A percentile compares a stretch with the other conserved stretches of the same genome.
These are phyloP conservation scores for Crucihimalaya himalaica DNA, from an alignment of 345 rosid genomes.

Conservation along the genomic window DNA sequence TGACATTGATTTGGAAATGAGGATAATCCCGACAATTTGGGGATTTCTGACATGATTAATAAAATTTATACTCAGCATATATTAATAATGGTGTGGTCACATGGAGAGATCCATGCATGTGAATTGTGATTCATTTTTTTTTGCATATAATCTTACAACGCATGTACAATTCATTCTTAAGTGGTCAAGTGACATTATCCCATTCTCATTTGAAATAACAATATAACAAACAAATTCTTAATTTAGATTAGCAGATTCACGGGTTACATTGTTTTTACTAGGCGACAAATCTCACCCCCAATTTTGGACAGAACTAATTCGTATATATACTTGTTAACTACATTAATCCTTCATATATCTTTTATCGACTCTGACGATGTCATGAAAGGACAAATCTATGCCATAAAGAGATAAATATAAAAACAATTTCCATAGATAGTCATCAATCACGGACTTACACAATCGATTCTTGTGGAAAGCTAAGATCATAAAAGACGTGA, in stretches of 20 bases:
- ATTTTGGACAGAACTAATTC: background rate
- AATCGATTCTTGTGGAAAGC: background rate
- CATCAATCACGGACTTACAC: slow-evolving; percentile 24
- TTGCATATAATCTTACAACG: background rate
- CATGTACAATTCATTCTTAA: background rate
- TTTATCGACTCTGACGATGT: background rate
- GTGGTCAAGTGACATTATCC: slow-evolving; percentile 17
- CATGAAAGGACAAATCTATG: background rate
- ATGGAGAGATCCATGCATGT: slow-evolving; percentile 37
- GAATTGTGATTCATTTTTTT: slow-evolving; percentile 3
- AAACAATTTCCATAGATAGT: background rate
- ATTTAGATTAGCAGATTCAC: slow-evolving; percentile 27
- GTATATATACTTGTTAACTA: background rate
- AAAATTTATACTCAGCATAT: background rate
- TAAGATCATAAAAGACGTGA: background rate
- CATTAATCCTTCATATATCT: background rate
- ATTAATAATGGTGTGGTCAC: slow-evolving; percentile 18
- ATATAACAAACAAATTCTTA: background rate
- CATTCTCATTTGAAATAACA: background rate
- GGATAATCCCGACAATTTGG: slow-evolving; percentile 13
- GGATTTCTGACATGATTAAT: slow-evolving; percentile 4
- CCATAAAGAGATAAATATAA: background rate
- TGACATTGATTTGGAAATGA: slow-evolving; percentile 15
- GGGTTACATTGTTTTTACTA: slow-evolving; percentile 28
- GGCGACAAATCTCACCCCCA: slow-evolving; percentile 13